Base-by-base conservation (phyloP, 2,329 filamentous ascomycete species). In the Cercospora zeae-maydis region DNA sequence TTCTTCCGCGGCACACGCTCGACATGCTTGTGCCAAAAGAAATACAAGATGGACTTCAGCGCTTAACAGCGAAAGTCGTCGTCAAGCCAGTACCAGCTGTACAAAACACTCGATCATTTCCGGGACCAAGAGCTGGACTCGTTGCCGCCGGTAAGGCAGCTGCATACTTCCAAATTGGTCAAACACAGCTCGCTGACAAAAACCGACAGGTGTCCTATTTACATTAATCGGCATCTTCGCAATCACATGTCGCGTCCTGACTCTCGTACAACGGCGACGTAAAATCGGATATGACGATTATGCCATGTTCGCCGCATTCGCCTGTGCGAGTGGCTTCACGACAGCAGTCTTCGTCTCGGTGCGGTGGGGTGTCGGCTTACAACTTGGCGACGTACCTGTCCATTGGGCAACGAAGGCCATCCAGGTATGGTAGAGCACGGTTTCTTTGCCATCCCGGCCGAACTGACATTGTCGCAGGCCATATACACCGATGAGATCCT, bases 401-500 rank as follows among this genome's bases (percentile, higher is more conserved):
- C 55, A 45, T 9, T 71, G 67, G 69, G 62, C 54, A 39, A 47
- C 42, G 14, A 66, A 57, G 24, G 69, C 69, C 30, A 60, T 71
- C 21, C 61, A 69, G 54, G 67, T 69, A 53, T 19, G 30, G 11
- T 13, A 16, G 9, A 21, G 51, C 42, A 27, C 42, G 7, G 13
- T 37, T 9, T 51, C 8, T 39, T 30, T 2, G 37, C 37, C 9
- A 4, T 11, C 24, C 31, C 37, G 24, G 13, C 16, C 36, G 6
- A 31, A 14, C 55, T 63, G 47, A 59, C 24, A 4, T 21, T 14
- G 21, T 27, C 8, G 21, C 57, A 72, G 71, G 64, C 69, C 10
- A 65, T 73, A 42, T 70, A 71, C 45, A 63, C 63, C 4, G 64
- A 70, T 69, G 69, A 74, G 66, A 63, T 73, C 19, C 77, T 77